Evolutionary conservation across 1,284 basidiomycete genomes (phyloP), one percentile per base, ranked within the genome.

Genomic region (Austroboletus niveus): DNA sequence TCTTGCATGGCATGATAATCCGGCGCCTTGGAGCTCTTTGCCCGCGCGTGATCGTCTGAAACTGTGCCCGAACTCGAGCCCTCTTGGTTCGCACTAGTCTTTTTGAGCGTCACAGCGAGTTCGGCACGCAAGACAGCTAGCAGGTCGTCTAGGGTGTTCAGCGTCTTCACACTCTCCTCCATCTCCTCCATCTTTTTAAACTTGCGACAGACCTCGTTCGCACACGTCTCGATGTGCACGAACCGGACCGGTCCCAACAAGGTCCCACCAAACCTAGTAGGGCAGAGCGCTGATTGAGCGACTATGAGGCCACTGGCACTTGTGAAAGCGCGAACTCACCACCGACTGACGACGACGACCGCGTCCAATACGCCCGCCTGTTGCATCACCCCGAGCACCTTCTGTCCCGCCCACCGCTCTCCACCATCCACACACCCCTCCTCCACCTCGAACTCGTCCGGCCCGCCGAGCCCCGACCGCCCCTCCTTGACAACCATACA

Each of bases 171-270:
- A 52, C 71, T 76, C 35, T 84, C 82, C 15, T 79, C 76, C 48
- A 88, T 72, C 54, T 87, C 82, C 53, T 90, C 87, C 43, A 78
- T 71, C 36, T 75, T 72, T 55, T 81, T 81, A 74, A 89, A 88
- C 30, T 72, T 70, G 24, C 76, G 76, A 61, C 90, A 86, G 8
- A 89, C 90, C 62, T 90, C 86, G 14, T 76, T 69, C 2, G 89
- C 75, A 60, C 87, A 91, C 5, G 77, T 81, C 63, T 88, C 84
- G 54, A 93, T 88, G 59, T 93, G 90, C 2, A 78, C 69, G 66
- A 92, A 94, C n/a, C 91, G 76, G 10, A 75, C 79, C 10, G 83
- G 81, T 3, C 84, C 84, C 5, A 86, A 66, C 72, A 92, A 73
- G 27, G 79, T 82, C 9, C 91, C 92, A 1, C 90, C 91, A 60